phyloP scores from a whole-genome alignment of 78 protist species.

The Planoprotostelium fungivorum region DNA sequence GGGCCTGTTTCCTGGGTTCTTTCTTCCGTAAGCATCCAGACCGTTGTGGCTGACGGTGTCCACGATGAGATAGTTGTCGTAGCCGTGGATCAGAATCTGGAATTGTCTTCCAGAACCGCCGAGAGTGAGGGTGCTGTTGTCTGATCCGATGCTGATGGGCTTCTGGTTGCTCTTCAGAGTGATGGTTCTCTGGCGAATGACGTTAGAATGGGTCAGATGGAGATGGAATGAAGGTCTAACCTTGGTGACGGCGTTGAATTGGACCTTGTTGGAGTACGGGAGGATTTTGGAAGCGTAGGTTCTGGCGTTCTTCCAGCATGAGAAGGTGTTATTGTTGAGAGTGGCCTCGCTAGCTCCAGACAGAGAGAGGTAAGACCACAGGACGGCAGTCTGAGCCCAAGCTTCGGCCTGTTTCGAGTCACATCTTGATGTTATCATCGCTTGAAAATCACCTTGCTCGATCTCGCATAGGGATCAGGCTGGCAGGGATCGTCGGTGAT shows the following conservation, averaged over 20 bases:
- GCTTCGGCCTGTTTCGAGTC: too few species aligned
- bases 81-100: not conserved
- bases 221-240: not conserved
- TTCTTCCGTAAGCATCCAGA: too few species aligned
- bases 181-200: not conserved
- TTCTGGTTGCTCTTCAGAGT: not conserved
- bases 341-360: not conserved
- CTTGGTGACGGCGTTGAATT: not conserved
- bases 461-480: not conserved
- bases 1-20: too few species aligned
- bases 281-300: not conserved
- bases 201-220: not conserved
- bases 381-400: not conserved
- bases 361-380: not conserved
- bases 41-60: not conserved
- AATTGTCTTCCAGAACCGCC: not conserved
- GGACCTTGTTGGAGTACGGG: not conserved
- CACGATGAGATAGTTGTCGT: not conserved
- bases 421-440: too few species aligned
- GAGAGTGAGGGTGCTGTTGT: not conserved
- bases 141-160: not conserved
- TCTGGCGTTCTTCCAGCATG: not conserved
- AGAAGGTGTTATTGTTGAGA: not conserved
- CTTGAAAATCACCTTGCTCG: not conserved
- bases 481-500: not conserved